Base-by-base conservation (phyloP, 2,329 filamentous ascomycete genomes). In the Ceratocystis lukuohia region DNA sequence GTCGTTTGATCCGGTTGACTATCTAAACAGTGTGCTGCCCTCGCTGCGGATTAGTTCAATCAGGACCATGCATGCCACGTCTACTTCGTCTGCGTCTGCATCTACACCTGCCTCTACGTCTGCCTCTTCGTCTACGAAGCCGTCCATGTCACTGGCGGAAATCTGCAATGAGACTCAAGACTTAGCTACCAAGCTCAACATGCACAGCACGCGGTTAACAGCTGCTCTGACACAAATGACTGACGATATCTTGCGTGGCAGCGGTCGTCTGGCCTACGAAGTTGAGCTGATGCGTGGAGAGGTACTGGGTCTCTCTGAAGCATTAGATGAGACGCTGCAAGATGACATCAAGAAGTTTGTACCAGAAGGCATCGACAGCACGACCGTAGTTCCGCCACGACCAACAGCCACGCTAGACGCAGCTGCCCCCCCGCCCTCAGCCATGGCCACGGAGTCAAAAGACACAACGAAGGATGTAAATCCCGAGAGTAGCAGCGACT, bases 231-330 rank as follows among this genome's bases (percentile, higher is more conserved):
- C 91, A 41, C 87, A 93, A 72, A 80, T 97, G 68, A 96, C 94
- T 10, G 93, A 99, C 75, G 94, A 97, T 71, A 97, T 99, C 69
- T 77, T 99, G 69, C 84, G 94, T 67, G 92, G 90, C 72, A 90
- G 92, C 30, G 91, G 89, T 70, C 83, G 93, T 3, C 78, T 99
- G 67, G 91, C 92, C 22, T 99, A 99, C 73, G 90, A 97, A 76
- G 93, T 97, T 22, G 93, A 97, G 75, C 83, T 97, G 20, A 76
- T 97, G 62, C 84, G 91, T n/a, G 92, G 92, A 69, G 92, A 96
- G 76, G 88, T 91, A 1, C 77, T 91, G 61, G 82, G 88, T n/a
- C 78, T 96, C 45, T 85, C 86, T 0, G 92, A 96, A 73, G 82
- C 87, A 1, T 78, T 97, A 71, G 84, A 85, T 4, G 88, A 92